A percentile compares a stretch with the other conserved stretches of the same genome.
Evolutionary conservation across 2,329 filamentous ascomycete genomes (phyloP).

Genomic region (Metarhizium sp.): DNA sequence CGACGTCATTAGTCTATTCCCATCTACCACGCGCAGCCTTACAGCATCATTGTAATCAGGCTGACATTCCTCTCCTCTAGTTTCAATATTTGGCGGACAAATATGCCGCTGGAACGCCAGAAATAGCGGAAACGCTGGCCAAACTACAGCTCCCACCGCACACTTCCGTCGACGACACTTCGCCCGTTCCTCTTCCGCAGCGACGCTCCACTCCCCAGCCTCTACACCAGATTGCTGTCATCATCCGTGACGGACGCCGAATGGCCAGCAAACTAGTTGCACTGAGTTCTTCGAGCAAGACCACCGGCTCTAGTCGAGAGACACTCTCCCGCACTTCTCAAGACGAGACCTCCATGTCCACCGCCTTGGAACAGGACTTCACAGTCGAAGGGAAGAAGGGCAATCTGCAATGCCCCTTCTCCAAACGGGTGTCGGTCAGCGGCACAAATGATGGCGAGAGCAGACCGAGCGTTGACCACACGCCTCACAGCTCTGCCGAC

Average conservation of each 20-base stretch:
- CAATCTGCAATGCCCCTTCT: slow-evolving; percentile 74
- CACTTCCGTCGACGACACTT: slow-evolving; percentile 36
- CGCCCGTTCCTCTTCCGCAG: slow-evolving; percentile 44
- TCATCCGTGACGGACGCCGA: slow-evolving; percentile 55
- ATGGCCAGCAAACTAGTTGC: slow-evolving; percentile 44
- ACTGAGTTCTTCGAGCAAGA: slow-evolving; percentile 41
- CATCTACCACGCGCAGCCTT: background rate
- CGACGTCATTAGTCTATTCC: slow-evolving; percentile 6
- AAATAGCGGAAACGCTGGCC: slow-evolving; percentile 57
- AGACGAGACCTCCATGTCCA: slow-evolving; percentile 49
- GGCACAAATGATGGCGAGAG: slow-evolving; percentile 14
- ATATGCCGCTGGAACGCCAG: slow-evolving; percentile 54
- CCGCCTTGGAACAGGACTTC: slow-evolving; percentile 77
- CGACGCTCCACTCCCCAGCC: slow-evolving; percentile 32
- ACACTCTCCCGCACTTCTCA: slow-evolving; percentile 34
- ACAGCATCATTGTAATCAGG: background rate
- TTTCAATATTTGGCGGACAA: slow-evolving; percentile 58
- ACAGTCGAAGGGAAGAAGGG: slow-evolving; percentile 78
- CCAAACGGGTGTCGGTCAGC: slow-evolving; percentile 29
- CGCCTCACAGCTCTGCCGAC: slow-evolving; percentile 42
- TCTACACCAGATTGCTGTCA: slow-evolving; percentile 48
- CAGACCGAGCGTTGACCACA: slow-evolving; percentile 23
- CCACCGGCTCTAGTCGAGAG: slow-evolving; percentile 38
- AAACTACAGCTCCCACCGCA: slow-evolving; percentile 57
- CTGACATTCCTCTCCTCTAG: slow-evolving; percentile 27